A percentile compares a stretch with the other conserved stretches of the same genome.
Conservation (phyloP, 352 stramenopile species). For the Phytophthora hibernalis region DNA sequence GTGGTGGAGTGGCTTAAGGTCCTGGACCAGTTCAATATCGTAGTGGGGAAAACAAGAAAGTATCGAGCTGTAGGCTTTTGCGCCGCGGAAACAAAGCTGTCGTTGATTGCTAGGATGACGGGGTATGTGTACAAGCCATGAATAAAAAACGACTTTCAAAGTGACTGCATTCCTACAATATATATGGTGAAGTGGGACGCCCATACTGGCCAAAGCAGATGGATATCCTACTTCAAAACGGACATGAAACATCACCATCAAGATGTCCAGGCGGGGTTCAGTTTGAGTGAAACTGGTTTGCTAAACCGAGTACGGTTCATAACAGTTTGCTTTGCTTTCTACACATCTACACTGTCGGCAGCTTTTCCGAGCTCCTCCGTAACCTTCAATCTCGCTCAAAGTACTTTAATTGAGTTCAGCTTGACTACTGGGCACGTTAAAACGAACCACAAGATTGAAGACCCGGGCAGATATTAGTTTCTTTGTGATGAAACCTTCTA, state of each 20-base stretch:
- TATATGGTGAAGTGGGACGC: slow-evolving; percentile 11
- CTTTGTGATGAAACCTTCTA: too few species aligned
- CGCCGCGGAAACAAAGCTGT: slow-evolving; percentile 9
- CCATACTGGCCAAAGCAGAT: slow-evolving; percentile 4
- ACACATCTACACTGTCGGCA: too few species aligned
- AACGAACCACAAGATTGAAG: too few species aligned
- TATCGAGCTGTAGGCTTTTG: not conserved
- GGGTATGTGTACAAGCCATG: slow-evolving; percentile 2
- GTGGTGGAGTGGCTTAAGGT: slow-evolving; percentile 12
- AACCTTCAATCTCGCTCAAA: too few species aligned
- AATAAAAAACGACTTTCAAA: slow-evolving; percentile 5
- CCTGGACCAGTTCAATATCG: slow-evolving; percentile 2
- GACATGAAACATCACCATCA: slow-evolving; percentile 17
- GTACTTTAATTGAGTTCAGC: too few species aligned
- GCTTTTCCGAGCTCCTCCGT: too few species aligned
- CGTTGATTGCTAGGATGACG: slow-evolving; percentile 1
- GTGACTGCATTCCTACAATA: not conserved
- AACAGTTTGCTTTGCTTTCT: too few species aligned
- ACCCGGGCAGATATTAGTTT: too few species aligned
- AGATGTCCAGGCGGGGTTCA: slow-evolving; percentile 9
- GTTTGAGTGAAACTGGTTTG: not conserved
- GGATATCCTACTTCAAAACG: slow-evolving; percentile 7
- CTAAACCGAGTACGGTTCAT: too few species aligned
- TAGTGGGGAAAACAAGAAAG: slow-evolving; percentile 2
- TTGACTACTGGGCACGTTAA: too few species aligned